Percentiles rank a stretch among this genome's conserved stretches.
phyloP scores from a whole-genome alignment of 441 rosid genomes.

The Metrosideros polymorpha region DNA sequence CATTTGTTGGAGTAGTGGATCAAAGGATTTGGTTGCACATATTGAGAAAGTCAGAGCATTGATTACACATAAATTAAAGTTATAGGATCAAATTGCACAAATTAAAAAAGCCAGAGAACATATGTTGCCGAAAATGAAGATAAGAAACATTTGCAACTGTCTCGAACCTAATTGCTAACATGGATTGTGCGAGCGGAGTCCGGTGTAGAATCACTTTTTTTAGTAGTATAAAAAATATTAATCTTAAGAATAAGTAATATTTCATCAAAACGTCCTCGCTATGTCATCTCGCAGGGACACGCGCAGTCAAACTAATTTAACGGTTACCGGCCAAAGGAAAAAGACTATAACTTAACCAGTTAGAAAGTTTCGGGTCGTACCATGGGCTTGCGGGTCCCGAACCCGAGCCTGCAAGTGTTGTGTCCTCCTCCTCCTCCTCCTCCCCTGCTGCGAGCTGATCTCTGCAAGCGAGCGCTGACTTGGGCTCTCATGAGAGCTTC shows the following conservation, averaged over 20 bases:
- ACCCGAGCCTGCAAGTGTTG: not conserved
- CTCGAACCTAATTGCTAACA: too few species aligned
- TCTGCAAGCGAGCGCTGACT: not conserved
- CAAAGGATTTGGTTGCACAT: not conserved
- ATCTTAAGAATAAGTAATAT: not conserved
- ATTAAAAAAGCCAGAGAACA: rapidly evolving
- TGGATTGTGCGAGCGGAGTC: rapidly evolving
- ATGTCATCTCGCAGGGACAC: not conserved
- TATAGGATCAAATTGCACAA: rapidly evolving
- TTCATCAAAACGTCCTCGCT: not conserved
- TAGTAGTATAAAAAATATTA: not conserved
- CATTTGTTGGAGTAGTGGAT: not conserved
- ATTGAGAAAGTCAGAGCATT: not conserved
- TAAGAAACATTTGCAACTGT: too few species aligned
- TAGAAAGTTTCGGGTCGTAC: not conserved
- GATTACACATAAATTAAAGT: rapidly evolving
- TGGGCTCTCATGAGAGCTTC: not conserved
- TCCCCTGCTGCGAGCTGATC: not conserved
- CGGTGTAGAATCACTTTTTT: not conserved
- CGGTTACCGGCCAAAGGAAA: not conserved
- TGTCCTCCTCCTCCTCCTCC: not conserved
- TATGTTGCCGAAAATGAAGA: too few species aligned
- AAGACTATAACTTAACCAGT: too few species aligned
- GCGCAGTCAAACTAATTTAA: not conserved
- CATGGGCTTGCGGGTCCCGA: not conserved